Evolutionary conservation across 2,329 filamentous ascomycete species (phyloP).

Genomic region (Colletotrichum trifolii): DNA sequence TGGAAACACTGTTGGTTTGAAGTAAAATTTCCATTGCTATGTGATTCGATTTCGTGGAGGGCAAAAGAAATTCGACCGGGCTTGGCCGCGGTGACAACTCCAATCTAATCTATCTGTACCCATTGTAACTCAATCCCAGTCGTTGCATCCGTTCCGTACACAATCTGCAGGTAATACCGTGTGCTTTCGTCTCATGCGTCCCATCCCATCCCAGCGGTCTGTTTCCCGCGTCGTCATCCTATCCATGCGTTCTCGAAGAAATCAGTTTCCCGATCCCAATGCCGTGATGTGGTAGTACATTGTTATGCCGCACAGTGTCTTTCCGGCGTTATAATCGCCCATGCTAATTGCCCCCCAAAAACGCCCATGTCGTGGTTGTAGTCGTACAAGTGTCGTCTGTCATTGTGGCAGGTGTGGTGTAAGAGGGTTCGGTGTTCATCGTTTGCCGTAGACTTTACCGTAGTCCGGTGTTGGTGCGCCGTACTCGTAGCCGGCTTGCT

Average conservation of each 20-base stretch:
- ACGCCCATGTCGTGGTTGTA: neutral
- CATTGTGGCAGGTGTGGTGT: neutral
- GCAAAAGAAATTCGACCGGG: too few species aligned
- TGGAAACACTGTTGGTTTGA: too few species aligned
- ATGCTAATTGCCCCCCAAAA: neutral
- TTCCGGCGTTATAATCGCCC: neutral
- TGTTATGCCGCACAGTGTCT: constrained; percentile 6
- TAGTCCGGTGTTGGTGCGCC: constrained; percentile 46
- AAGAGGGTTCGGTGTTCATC: constrained; percentile 4
- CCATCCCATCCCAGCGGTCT: neutral
- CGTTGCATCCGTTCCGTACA: neutral
- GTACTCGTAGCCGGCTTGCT: constrained; percentile 44
- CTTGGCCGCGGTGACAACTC: too few species aligned
- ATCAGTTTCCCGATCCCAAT: constrained; percentile 3
- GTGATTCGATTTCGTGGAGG: too few species aligned
- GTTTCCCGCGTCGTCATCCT: neutral
- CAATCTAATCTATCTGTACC: too few species aligned
- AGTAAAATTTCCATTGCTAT: too few species aligned
- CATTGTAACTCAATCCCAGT: neutral
- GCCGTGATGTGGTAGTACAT: constrained; percentile 6
- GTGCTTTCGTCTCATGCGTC: neutral
- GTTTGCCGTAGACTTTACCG: constrained; percentile 37
- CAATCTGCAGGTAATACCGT: neutral
- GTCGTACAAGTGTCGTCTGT: neutral
- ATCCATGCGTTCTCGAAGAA: neutral